phyloP scores from a whole-genome alignment of 345 rosid genomes.

The Hirschfeldia incana region DNA sequence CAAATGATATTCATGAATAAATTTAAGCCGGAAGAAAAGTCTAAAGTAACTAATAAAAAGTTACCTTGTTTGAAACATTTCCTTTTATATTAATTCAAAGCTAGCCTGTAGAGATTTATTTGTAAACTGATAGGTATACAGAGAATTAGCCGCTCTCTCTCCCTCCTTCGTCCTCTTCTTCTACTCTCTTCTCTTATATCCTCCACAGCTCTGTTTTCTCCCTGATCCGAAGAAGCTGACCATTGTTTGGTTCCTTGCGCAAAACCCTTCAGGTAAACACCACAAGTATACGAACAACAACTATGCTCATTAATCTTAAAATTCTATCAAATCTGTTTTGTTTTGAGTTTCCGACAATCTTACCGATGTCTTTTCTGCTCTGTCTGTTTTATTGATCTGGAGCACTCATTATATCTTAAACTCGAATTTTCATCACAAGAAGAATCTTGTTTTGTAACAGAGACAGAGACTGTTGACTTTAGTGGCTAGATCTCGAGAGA shows the following conservation, averaged over 20 bases:
- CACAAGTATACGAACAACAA: background rate
- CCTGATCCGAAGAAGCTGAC: conserved; percentile 17
- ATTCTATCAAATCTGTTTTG: background rate
- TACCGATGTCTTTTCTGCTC: background rate
- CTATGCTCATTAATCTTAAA: background rate
- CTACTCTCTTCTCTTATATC: conserved; percentile 29
- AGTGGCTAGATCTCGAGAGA: conserved; percentile 16
- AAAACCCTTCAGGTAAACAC: conserved; percentile 29
- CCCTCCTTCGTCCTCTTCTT: conserved; percentile 27
- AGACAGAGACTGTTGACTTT: conserved; percentile 37
- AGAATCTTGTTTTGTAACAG: conserved; percentile 15
- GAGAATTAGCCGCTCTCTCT: conserved; percentile 28
- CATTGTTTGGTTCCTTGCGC: background rate
- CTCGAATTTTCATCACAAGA: background rate
- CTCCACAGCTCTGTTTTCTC: conserved; percentile 1
- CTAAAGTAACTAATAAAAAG: background rate
- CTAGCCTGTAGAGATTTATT: background rate
- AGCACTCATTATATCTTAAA: background rate
- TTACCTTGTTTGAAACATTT: background rate
- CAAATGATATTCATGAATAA: background rate
- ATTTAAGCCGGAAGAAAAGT: background rate
- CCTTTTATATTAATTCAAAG: background rate
- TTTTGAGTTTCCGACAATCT: conserved; percentile 21
- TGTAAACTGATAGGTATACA: conserved; percentile 1
- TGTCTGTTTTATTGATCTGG: background rate